Base-by-base conservation (phyloP, 257 asterid genomes). In the Penstemon eatonii region DNA sequence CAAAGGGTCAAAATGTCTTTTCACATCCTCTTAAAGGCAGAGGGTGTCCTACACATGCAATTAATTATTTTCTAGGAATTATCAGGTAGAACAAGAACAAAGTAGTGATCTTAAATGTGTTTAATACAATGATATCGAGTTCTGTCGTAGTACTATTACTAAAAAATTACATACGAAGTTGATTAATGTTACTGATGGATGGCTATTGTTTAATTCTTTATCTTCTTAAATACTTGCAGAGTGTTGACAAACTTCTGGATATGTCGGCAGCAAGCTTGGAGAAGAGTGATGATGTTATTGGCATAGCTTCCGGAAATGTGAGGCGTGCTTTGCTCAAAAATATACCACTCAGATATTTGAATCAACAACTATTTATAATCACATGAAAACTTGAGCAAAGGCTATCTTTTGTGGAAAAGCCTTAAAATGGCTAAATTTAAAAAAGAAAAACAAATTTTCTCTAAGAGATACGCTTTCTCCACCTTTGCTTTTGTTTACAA, bases 171-270 rank as follows among this genome's bases (percentile, higher is more conserved):
- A 33, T 49, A 50, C 43, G 41, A 72, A 38, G 13, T 72, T 51
- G 38, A 72, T 43, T n/a, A 38, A 40, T 72, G 46, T 46, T 46
- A 56, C 56, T 38, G 44, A 54, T 47, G 63, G 51, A 60, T 52
- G 56, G 65, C 63, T 60, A 73, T 68, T 66, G 63, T 70, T 65
- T 39, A 51, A 44, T 63, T 64, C 62, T 69, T 67, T 45, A 8
- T 65, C 64, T 76, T 59, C 69, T 36, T 54, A 56, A 56, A 57
- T 73, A 63, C 67, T 44, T 80, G 82, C 95, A 92, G 98, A 86
- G 95, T 73, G 72, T 92, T 81, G 95, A 90, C 69, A 85, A 76
- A 71, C 90, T 92, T 70, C 70, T 90, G 52, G 80, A 81, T 40
- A 68, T 90, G 63, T 88, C 98, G 33, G 85, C 91, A 68, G 80